Evolutionary conservation across 2,329 filamentous ascomycete genomes (phyloP).

Genomic region (Dothistroma pini): DNA sequence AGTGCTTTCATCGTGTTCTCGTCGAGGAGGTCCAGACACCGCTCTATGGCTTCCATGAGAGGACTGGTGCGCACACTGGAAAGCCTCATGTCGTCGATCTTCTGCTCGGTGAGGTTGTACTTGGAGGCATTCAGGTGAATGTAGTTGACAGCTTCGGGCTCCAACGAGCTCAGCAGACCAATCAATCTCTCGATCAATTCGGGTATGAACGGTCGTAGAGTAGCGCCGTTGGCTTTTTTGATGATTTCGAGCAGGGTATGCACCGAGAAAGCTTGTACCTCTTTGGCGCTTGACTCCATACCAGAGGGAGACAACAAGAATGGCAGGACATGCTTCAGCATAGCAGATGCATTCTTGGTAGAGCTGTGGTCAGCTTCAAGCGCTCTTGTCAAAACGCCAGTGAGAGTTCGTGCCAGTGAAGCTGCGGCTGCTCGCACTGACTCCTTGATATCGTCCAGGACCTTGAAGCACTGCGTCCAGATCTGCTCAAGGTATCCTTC

Average conservation of each 20-base stretch:
- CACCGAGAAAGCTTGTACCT: conserved; percentile 78
- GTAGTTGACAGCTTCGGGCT: conserved; percentile 87
- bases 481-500: conserved; percentile 80
- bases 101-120: conserved; percentile 79
- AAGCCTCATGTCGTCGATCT: conserved; percentile 83
- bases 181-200: conserved; percentile 78
- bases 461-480: conserved; percentile 81
- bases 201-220: conserved; percentile 75
- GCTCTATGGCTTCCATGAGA: conserved; percentile 86
- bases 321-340: conserved; percentile 83
- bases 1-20: conserved; percentile 71
- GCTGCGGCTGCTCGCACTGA: conserved; percentile 79
- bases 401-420: conserved; percentile 76
- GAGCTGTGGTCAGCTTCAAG: conserved; percentile 72
- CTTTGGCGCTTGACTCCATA: conserved; percentile 81
- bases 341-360: conserved; percentile 64
- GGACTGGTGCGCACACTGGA: conserved; percentile 80
- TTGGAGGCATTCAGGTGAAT: conserved; percentile 82
- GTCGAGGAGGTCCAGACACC: conserved; percentile 81
- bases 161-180: conserved; percentile 77
- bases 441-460: conserved; percentile 93
- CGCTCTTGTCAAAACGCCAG: conserved; percentile 78
- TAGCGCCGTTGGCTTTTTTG: conserved; percentile 75
- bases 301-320: conserved; percentile 88
- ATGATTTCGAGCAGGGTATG: conserved; percentile 81